Evolutionary conservation across 2,329 filamentous ascomycete species (phyloP).

Genomic region (Colletotrichum cuscutae): DNA sequence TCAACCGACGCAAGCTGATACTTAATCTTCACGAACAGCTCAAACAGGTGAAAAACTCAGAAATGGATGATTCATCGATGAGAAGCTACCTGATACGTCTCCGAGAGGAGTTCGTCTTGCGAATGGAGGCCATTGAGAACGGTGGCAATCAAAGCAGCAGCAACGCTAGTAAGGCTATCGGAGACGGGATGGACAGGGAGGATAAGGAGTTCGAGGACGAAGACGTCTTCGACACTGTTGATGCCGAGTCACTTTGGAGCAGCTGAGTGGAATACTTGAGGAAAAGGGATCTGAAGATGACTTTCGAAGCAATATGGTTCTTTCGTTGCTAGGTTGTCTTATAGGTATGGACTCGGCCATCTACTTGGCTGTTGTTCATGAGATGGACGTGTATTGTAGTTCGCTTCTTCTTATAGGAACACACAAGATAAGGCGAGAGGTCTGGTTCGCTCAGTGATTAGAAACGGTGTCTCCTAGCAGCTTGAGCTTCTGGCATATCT

Average conservation of each 20-base stretch:
- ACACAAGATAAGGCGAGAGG: not conserved
- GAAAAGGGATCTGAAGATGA: not conserved
- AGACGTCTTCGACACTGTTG: slow-evolving; percentile 12
- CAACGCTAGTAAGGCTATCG: not conserved
- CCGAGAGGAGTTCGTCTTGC: slow-evolving; percentile 78
- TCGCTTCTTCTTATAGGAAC: not conserved
- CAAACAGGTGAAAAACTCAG: slow-evolving; percentile 71
- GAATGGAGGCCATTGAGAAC: slow-evolving; percentile 74
- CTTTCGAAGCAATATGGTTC: not conserved
- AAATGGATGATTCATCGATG: slow-evolving; percentile 72
- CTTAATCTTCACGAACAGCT: slow-evolving; percentile 79
- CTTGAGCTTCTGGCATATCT: not conserved
- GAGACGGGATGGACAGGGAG: not conserved
- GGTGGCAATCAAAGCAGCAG: not conserved
- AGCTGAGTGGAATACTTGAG: not conserved
- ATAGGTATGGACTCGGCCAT: not conserved
- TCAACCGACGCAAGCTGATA: slow-evolving; percentile 77
- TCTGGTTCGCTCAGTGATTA: no score
- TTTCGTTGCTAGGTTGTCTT: not conserved
- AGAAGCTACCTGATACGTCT: slow-evolving; percentile 71
- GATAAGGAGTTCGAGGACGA: not conserved
- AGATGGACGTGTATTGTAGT: not conserved
- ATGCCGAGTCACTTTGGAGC: not conserved
- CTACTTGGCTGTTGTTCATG: not conserved
- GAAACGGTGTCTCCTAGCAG: not conserved